Evolutionary conservation across 2,329 filamentous ascomycete species (phyloP).

Genomic region (Microsporum ferrugineum): DNA sequence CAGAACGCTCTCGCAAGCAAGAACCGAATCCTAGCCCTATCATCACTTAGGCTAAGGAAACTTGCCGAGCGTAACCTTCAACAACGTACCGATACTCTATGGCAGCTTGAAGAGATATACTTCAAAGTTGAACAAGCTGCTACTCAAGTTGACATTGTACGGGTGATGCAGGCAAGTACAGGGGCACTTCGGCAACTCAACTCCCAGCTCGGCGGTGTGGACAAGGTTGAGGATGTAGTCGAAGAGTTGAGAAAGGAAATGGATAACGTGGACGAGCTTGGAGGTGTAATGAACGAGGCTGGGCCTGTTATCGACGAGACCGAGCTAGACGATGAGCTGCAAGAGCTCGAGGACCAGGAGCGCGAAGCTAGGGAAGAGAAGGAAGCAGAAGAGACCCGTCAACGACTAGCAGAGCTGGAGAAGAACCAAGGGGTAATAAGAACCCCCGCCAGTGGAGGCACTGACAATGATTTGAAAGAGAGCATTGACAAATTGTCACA

Average conservation of each 20-base stretch:
- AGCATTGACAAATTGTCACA: conserved; percentile 31
- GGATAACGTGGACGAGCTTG: conserved; percentile 69
- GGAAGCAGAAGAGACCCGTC: conserved; percentile 39
- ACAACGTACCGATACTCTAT: conserved; percentile 59
- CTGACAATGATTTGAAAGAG: conserved; percentile 27
- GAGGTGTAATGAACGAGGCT: conserved; percentile 60
- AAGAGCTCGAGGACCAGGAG: conserved; percentile 56
- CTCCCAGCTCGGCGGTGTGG: conserved; percentile 61
- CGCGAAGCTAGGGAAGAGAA: conserved; percentile 37
- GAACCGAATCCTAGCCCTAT: conserved; percentile 63
- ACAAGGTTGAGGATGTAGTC: conserved; percentile 63
- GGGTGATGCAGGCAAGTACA: conserved; percentile 68
- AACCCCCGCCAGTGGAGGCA: conserved; percentile 17
- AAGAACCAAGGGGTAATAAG: conserved; percentile 22
- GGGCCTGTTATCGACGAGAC: conserved; percentile 55
- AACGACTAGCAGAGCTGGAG: conserved; percentile 40
- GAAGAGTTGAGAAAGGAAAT: conserved; percentile 69
- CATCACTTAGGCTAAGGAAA: conserved; percentile 72
- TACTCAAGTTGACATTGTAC: conserved; percentile 72
- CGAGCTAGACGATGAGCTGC: conserved; percentile 81
- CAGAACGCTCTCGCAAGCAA: conserved; percentile 60
- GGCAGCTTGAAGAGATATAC: conserved; percentile 73
- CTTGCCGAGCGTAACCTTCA: conserved; percentile 62
- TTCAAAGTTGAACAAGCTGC: conserved; percentile 73
- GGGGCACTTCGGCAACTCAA: conserved; percentile 63